Conservation (phyloP, 192 early-diverging fungal genomes). For the Rhizoclosmatium globosum region DNA sequence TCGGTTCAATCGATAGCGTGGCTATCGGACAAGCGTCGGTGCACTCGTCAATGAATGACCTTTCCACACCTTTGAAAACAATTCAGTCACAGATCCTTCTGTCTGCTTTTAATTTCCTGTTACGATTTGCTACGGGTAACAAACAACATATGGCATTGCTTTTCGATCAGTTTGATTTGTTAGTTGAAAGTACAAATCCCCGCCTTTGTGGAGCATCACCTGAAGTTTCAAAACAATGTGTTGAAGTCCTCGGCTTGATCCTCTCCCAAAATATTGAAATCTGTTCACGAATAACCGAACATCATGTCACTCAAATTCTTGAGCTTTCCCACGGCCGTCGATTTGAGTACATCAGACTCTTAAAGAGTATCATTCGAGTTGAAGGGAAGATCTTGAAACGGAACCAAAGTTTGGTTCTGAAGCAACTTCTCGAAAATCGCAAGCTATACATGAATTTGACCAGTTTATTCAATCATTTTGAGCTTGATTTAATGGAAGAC, state of each 20-base stretch:
- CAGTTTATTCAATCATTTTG: constrained; percentile 6
- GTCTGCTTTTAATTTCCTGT: constrained; percentile 42
- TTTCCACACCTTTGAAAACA: constrained; percentile 5
- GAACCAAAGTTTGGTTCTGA: constrained; percentile 41
- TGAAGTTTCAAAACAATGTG: constrained; percentile 19
- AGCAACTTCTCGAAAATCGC: constrained; percentile 35
- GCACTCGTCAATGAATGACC: not conserved
- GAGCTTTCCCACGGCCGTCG: constrained; percentile 32
- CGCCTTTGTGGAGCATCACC: constrained; percentile 24
- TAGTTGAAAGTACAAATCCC: constrained; percentile 43
- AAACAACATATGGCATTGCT: constrained; percentile 25
- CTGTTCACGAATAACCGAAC: constrained; percentile 20
- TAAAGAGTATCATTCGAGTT: constrained; percentile 31
- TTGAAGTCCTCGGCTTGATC: constrained; percentile 20
- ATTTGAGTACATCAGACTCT: constrained; percentile 37
- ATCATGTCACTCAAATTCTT: constrained; percentile 39
- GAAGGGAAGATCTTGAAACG: constrained; percentile 41
- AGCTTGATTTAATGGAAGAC: constrained; percentile 10
- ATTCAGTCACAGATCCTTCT: constrained; percentile 39
- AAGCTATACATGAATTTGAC: constrained; percentile 26
- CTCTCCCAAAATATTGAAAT: constrained; percentile 24
- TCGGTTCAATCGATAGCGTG: not conserved
- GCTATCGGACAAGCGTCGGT: not conserved
- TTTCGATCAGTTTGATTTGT: constrained; percentile 41
- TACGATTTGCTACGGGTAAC: constrained; percentile 35